phyloP scores from a whole-genome alignment of 2,329 filamentous ascomycete genomes.

The Pyrenochaeta sp. region DNA sequence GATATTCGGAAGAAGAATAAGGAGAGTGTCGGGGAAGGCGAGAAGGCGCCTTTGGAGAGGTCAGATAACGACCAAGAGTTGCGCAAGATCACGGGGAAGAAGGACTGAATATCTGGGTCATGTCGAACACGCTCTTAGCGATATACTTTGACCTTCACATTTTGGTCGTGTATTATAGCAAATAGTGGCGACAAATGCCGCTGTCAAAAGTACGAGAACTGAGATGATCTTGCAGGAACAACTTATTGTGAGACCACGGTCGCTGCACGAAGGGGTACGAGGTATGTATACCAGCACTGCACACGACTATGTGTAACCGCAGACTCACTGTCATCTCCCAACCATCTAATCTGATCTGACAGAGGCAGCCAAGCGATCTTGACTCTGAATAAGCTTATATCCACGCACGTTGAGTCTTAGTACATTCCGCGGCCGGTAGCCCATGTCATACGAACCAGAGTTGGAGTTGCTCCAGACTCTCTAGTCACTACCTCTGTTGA shows the following conservation, averaged over 20 bases:
- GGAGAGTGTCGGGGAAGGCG: slow-evolving; percentile 30
- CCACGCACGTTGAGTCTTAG: slow-evolving; percentile 5
- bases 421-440: slow-evolving; percentile 34
- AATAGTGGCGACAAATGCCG: too few relatives aligned
- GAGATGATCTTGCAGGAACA: neutral
- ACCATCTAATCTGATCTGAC: slow-evolving; percentile 2
- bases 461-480: neutral
- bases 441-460: slow-evolving; percentile 7
- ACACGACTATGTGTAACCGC: slow-evolving; percentile 1
- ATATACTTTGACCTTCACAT: too few relatives aligned
- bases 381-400: slow-evolving; percentile 1
- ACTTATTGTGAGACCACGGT: neutral
- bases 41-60: slow-evolving; percentile 39
- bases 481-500: neutral
- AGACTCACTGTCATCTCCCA: neutral
- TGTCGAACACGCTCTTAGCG: too few relatives aligned
- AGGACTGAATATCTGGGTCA: slow-evolving; percentile 21
- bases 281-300: neutral
- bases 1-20: slow-evolving; percentile 45
- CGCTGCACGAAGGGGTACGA: neutral
- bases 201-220: too few relatives aligned
- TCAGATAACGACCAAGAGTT: slow-evolving; percentile 50
- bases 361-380: neutral
- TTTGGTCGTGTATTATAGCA: too few relatives aligned
- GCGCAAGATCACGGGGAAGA: slow-evolving; percentile 49